Conservation (phyloP, 257 asterid genomes). For the Parsonsia alboflavescens region DNA sequence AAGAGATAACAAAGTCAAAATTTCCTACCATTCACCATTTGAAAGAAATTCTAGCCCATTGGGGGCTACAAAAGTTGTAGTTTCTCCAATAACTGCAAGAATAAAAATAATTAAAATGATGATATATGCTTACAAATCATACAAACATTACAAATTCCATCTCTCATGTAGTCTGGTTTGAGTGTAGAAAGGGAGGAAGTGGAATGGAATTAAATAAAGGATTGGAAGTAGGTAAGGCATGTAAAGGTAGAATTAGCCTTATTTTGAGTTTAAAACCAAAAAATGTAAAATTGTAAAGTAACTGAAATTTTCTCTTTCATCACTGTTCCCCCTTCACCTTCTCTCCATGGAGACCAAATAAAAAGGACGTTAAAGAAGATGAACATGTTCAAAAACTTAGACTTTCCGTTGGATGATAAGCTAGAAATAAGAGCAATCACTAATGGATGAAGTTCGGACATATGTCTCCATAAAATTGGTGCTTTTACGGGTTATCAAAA, state of each 20-base stretch:
- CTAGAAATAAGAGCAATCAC: background rate
- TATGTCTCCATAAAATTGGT: too few species aligned
- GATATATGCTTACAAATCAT: background rate
- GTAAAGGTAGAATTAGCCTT: background rate
- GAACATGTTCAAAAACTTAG: too few species aligned
- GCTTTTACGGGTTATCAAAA: too few species aligned
- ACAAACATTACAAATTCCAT: background rate
- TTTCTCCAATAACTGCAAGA: slow-evolving; percentile 93
- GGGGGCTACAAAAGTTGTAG: slow-evolving; percentile 71
- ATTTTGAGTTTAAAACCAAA: background rate
- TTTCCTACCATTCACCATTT: slow-evolving; percentile 92
- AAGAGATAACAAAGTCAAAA: slow-evolving; percentile 5
- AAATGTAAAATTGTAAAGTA: background rate
- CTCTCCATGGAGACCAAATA: background rate
- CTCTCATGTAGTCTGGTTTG: background rate
- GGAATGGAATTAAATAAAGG: background rate
- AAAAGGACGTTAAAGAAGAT: background rate
- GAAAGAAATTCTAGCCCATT: slow-evolving; percentile 69
- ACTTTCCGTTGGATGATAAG: background rate
- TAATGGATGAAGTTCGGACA: too few species aligned
- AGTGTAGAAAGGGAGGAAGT: too few species aligned
- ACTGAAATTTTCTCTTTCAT: background rate
- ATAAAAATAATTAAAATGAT: background rate
- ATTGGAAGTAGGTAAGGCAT: background rate
- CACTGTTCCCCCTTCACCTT: background rate